Evolutionary conservation across 345 rosid species (phyloP).

Genomic region (Lumnitzera littorea): DNA sequence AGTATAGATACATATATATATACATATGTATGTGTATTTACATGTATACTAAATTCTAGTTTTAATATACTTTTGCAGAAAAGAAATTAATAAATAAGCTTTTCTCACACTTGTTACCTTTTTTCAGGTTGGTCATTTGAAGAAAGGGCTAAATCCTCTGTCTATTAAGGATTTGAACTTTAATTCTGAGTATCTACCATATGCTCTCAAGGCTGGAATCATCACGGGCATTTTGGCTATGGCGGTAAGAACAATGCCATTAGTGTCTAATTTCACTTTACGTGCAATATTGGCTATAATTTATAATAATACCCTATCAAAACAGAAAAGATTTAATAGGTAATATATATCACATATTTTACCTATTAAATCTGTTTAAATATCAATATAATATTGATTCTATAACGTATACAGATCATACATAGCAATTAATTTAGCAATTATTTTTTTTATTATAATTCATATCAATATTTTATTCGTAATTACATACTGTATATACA

Average conservation of each 20-base stretch:
- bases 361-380: too few species aligned
- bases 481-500: too few species aligned
- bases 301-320: neutral
- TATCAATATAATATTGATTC: too few species aligned
- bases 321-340: too few species aligned
- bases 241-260: slow-evolving; percentile 41
- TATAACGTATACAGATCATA: too few species aligned
- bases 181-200: slow-evolving; percentile 42
- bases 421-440: too few species aligned
- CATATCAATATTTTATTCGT: too few species aligned
- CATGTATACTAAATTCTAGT: neutral
- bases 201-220: slow-evolving; percentile 49
- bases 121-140: slow-evolving; percentile 67
- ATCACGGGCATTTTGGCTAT: slow-evolving; percentile 61
- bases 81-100: neutral
- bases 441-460: too few species aligned
- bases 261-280: neutral
- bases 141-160: slow-evolving; percentile 67
- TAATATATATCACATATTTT: too few species aligned
- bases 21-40: neutral
- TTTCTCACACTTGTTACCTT: neutral
- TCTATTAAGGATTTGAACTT: slow-evolving; percentile 53
- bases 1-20: too few species aligned
- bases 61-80: neutral
- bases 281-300: neutral